A percentile compares a stretch with the other conserved stretches of the same genome.
phyloP scores from a whole-genome alignment of 257 asterid species.

The Buddleja alternifolia region DNA sequence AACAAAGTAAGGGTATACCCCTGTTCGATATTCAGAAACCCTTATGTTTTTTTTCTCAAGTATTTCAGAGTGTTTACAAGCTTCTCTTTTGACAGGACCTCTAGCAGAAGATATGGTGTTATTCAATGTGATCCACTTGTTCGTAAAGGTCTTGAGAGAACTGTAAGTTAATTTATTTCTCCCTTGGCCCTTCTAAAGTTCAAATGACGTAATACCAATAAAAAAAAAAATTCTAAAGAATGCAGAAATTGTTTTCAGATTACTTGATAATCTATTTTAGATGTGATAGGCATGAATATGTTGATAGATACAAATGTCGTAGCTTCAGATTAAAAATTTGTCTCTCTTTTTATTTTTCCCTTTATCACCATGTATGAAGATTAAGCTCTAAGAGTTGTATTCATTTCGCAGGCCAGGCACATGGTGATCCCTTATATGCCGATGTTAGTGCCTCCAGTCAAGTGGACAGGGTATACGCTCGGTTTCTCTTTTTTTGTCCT shows the following conservation, averaged over 20 bases:
- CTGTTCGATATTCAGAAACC: not conserved
- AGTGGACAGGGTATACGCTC: slow-evolving; percentile 80
- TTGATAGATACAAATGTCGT: not conserved
- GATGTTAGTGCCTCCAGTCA: slow-evolving; percentile 90
- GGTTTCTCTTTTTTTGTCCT: slow-evolving; percentile 1
- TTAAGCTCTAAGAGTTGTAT: slow-evolving; percentile 22
- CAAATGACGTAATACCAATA: slow-evolving; percentile 12
- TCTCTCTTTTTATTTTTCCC: not conserved
- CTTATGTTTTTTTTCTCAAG: slow-evolving; percentile 28
- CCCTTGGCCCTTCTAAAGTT: slow-evolving; percentile 4
- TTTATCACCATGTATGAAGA: slow-evolving; percentile 1
- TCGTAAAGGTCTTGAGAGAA: slow-evolving; percentile 82
- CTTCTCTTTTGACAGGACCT: slow-evolving; percentile 48
- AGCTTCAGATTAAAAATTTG: slow-evolving; percentile 4
- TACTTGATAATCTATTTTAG: slow-evolving; percentile 8
- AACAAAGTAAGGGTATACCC: slow-evolving; percentile 43
- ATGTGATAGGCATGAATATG: slow-evolving; percentile 20
- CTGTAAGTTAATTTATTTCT: slow-evolving; percentile 53
- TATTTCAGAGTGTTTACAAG: slow-evolving; percentile 31
- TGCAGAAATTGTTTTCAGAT: slow-evolving; percentile 27
- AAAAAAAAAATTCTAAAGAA: slow-evolving; percentile 17
- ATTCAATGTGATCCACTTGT: slow-evolving; percentile 85
- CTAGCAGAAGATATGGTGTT: slow-evolving; percentile 78
- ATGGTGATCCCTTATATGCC: slow-evolving; percentile 99
- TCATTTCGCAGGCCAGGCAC: slow-evolving; percentile 79